Evolutionary conservation across 768 basidiomycete genomes (phyloP), one percentile per base, ranked within the genome.

Genomic region (Mycena indigotica): DNA sequence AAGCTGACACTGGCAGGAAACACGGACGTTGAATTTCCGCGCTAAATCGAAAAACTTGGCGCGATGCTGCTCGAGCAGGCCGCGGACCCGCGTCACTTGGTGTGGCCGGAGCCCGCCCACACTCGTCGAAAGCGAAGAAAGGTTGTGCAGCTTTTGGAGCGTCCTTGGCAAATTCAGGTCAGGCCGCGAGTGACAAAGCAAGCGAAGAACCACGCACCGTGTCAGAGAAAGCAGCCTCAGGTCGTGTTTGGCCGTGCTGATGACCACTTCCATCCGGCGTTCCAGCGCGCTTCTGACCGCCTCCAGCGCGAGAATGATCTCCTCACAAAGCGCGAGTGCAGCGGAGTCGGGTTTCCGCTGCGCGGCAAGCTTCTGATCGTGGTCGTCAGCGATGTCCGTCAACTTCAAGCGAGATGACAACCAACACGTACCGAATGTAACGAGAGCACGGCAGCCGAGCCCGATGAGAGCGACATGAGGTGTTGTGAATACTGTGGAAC

Each of bases 21-120:
- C 41, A 44, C 41, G 41, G 8, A 63, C 62, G 38, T 63, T 57
- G 29, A 63, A 60, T 52, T 63, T 63, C 2, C 23, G 28, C 6
- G 62, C 62, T 15, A 63, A 38, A 49, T 63, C 62, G 10, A 45
- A 46, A 26, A 63, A 45, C 50, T 63, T 63, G 29, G 58, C 44
- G 23, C 46, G 30, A 25, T 63, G 49, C 23, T 59, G 55, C 24
- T 56, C 28, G 19, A 63, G 38, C 17, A 59, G 23, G 4, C 39
- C 35, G 24, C 62, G 55, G 30, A 60, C 10, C 32, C 35, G 30
- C 5, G 48, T 28, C 10, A 60, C 23, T 17, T 55, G 62, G 21
- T 38, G 50, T 13, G 54, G 41, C 2, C 61, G 56, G 46, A 48
- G 46, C 5, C 24, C 15, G 10, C 50, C 56, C 5, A 23, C 6